Conservation (phyloP, 2,329 filamentous ascomycete species). For the Capronia americana region DNA sequence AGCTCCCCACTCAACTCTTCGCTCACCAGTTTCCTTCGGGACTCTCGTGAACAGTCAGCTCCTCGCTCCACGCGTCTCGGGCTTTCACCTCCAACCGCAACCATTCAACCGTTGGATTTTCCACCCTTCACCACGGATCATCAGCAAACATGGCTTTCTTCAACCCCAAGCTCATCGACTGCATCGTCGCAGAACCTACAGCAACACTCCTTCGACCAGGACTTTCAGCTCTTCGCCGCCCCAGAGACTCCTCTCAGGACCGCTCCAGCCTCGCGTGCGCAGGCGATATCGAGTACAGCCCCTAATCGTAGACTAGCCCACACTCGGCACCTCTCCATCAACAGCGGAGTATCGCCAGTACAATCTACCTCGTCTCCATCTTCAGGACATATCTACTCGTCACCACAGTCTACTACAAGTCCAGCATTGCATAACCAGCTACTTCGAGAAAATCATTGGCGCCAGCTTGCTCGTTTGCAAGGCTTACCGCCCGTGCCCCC, state of each 20-base stretch:
- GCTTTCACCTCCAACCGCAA: conserved; percentile 42
- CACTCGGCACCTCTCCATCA: conserved; percentile 39
- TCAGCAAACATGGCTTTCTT: conserved; percentile 44
- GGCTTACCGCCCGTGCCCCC: conserved; percentile 43
- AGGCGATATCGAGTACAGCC: conserved; percentile 44
- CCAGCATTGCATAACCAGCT: conserved; percentile 38
- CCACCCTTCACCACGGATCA: conserved; percentile 47
- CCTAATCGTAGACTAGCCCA: conserved; percentile 40
- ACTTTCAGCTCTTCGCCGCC: conserved; percentile 46
- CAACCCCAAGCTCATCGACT: conserved; percentile 44
- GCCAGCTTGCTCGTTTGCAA: conserved; percentile 38
- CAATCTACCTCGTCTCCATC: conserved; percentile 37
- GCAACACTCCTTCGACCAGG: conserved; percentile 41
- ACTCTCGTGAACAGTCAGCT: conserved; percentile 42
- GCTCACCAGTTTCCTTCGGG: conserved; percentile 43
- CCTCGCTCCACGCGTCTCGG: conserved; percentile 41
- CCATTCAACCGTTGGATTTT: conserved; percentile 44
- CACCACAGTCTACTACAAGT: conserved; percentile 36
- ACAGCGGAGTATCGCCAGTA: conserved; percentile 37
- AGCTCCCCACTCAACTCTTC: conserved; percentile 37
- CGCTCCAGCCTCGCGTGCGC: conserved; percentile 40
- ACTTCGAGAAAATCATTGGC: conserved; percentile 36
- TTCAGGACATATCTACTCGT: conserved; percentile 34
- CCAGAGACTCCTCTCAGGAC: conserved; percentile 36
- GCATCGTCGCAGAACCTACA: conserved; percentile 40